phyloP scores from a whole-genome alignment of 768 basidiomycete genomes.

The Xerocomellus chrysenteron region DNA sequence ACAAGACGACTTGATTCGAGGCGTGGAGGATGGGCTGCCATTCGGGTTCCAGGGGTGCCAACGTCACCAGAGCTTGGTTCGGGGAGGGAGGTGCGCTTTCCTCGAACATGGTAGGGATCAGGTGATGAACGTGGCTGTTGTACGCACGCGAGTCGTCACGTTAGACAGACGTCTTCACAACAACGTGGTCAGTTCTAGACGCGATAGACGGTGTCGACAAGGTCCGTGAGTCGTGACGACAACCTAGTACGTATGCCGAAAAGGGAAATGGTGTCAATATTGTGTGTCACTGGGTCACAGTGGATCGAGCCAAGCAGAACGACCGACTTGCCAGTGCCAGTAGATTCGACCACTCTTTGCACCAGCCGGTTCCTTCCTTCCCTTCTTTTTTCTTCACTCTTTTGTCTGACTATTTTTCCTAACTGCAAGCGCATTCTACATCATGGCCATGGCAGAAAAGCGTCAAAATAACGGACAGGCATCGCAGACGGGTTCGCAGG shows the following conservation, averaged over 20 bases:
- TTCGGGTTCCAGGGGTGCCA: slow-evolving; percentile 31
- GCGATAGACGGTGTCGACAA: background rate
- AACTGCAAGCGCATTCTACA: background rate
- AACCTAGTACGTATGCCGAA: background rate
- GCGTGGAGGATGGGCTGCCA: slow-evolving; percentile 83
- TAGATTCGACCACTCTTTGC: too few relatives aligned
- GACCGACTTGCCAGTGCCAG: background rate
- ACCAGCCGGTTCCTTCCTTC: background rate
- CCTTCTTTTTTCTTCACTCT: background rate
- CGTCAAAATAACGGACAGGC: slow-evolving; percentile 3
- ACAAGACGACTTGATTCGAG: slow-evolving; percentile 86
- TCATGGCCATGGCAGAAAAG: background rate
- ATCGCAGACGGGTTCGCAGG: slow-evolving; percentile 5
- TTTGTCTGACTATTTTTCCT: background rate
- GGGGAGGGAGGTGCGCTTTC: slow-evolving; percentile 34
- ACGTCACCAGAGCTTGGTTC: slow-evolving; percentile 29
- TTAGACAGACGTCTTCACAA: background rate
- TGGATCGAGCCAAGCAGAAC: background rate
- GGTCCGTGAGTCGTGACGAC: background rate
- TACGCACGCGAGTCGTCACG: slow-evolving; percentile 5
- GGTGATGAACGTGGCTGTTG: background rate
- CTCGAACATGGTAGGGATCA: slow-evolving; percentile 24
- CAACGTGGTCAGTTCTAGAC: background rate
- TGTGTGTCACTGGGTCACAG: too few relatives aligned
- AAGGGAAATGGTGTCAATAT: background rate